phyloP scores from a whole-genome alignment of 192 early-diverging fungal species.

The Gorgonomyces haynaldii region DNA sequence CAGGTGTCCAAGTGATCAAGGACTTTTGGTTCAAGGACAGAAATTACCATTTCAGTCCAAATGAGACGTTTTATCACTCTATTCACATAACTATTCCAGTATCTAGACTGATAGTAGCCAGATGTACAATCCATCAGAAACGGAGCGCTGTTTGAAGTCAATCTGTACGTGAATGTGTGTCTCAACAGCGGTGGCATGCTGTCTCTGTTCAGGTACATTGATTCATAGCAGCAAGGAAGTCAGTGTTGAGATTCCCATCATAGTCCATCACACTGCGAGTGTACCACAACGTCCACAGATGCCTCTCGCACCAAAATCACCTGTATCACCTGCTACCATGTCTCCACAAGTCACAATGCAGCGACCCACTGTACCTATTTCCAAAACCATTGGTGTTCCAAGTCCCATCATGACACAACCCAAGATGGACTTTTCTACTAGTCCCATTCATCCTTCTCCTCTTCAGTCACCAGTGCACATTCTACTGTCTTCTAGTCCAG shows the following conservation, averaged over 20 bases:
- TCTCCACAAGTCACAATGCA: no score
- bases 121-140: slow-evolving; percentile 41
- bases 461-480: no score
- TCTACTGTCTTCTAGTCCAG: no score
- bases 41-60: slow-evolving; percentile 44
- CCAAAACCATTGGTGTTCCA: no score
- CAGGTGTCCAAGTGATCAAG: slow-evolving; percentile 28
- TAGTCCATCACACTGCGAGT: slow-evolving; percentile 43
- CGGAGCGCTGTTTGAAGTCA: slow-evolving; percentile 45
- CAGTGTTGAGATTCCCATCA: slow-evolving; percentile 39
- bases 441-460: no score
- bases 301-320: no score
- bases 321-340: no score
- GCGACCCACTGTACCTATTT: no score
- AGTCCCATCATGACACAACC: no score
- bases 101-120: slow-evolving; percentile 8
- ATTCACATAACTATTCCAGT: slow-evolving; percentile 46
- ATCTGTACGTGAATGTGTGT: slow-evolving; percentile 21
- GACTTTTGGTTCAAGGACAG: slow-evolving; percentile 44
- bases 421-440: no score
- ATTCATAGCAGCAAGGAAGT: slow-evolving; percentile 32
- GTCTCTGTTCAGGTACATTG: background rate
- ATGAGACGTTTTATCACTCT: slow-evolving; percentile 39
- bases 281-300: no score
- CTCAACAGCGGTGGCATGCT: slow-evolving; percentile 12